Conservation (phyloP, 768 basidiomycete genomes). For the Rhizopogon vulgaris region DNA sequence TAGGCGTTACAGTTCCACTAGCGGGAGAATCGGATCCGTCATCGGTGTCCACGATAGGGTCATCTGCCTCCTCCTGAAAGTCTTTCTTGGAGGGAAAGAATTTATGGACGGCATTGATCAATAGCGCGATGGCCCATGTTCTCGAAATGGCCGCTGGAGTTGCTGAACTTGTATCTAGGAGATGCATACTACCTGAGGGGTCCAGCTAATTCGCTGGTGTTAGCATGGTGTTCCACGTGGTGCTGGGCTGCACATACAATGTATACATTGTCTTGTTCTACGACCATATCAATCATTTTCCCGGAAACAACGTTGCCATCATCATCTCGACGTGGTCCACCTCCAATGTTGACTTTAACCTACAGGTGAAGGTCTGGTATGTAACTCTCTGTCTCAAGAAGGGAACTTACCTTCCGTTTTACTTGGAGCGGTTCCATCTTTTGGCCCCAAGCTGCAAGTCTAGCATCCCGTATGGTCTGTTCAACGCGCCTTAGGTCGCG, state of each 20-base stretch:
- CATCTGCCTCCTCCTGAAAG: conserved; percentile 15
- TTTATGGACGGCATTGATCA: conserved; percentile 14
- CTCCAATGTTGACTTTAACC: conserved; percentile 71
- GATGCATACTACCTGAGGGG: conserved; percentile 47
- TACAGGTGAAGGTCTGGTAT: conserved; percentile 18
- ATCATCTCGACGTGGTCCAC: conserved; percentile 42
- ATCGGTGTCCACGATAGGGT: conserved; percentile 31
- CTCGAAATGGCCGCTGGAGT: conserved; percentile 46
- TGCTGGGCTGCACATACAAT: conserved; percentile 38
- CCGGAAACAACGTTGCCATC: conserved; percentile 46
- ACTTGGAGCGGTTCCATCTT: conserved; percentile 59
- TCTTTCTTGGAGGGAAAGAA: conserved; percentile 18
- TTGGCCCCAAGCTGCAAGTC: conserved; percentile 74
- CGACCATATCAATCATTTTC: conserved; percentile 72
- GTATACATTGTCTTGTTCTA: conserved; percentile 70
- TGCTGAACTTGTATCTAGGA: conserved; percentile 55
- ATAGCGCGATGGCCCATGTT: conserved; percentile 66
- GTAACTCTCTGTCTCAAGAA: background rate
- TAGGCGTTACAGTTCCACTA: conserved; percentile 35
- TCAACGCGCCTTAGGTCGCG: conserved; percentile 69
- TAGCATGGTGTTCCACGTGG: background rate
- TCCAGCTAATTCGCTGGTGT: conserved; percentile 43
- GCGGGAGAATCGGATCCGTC: conserved; percentile 40
- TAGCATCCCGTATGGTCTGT: conserved; percentile 53
- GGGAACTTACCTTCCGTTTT: conserved; percentile 55